Base-by-base conservation (phyloP, 352 stramenopile species). In the Pythium apleroticum region DNA sequence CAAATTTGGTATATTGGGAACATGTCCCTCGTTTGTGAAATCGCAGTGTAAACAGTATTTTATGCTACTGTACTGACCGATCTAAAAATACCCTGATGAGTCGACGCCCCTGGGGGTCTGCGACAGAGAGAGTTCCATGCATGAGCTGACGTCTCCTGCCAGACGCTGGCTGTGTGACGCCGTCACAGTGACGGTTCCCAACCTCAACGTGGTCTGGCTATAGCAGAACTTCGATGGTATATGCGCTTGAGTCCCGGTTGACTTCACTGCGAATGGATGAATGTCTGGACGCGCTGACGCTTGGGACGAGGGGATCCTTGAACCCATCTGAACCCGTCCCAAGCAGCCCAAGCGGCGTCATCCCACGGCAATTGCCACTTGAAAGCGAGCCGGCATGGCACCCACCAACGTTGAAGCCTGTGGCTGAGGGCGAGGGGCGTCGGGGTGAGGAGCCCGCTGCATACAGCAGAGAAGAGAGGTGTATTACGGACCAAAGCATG, bases 271-370 rank as follows among this genome's bases (percentile, higher is more conserved):
- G 10, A 33, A 24, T 24, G 39, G 5, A 46, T 46, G 35, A 3
- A 43, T 43, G n/a, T n/a, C 15, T 14, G 19, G 39, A 46, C 17
- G 17, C 39, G 39, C 39, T 46, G 39, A 11, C 39, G 39, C 39
- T 46, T 46, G 5, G 17, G n/a, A n/a, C 15, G 17, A 17, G 11
- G 19, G 11, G 43, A 50, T 50, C 43, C 43, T 50, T 50, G 43
- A 50, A 50, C 43, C 43, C 20, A 28, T 15, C 43, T 50, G n/a
- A 50, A 50, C 19, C n/a, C 27, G 43, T 50, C 43, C 43, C 43
- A 50, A 50, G 43, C 43, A 28, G 43, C 39, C 39, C 43, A 50
- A 50, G 22, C n/a, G 43, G 27, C 43, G 7, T 3, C 8, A 28
- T 50, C 25, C 41, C n/a, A 25, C 41, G 25, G 37, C 17, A 45